Evolutionary conservation across 495 filamentous ascomycete genomes (phyloP), one percentile per base, ranked within the genome.

Genomic region (Polyplosphaeria fusca): DNA sequence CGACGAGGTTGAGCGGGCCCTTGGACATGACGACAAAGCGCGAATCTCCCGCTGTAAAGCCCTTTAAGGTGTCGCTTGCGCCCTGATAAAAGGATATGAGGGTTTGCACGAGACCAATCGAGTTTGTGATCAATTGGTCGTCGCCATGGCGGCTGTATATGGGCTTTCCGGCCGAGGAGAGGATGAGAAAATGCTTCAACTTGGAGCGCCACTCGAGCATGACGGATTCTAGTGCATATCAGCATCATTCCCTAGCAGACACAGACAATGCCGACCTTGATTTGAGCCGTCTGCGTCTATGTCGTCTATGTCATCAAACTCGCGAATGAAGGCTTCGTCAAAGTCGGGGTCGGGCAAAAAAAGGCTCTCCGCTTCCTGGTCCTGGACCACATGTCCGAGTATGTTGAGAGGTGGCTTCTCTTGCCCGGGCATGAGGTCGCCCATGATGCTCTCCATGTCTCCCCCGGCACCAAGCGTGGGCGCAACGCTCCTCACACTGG

Each of bases 81-180:
- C 83, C 83, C 67, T 96, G 84, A 65, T 94, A 96, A 73, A 96
- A 97, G 3, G 94, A 96, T 47, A 99, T 94, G 65, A 97, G 92
- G 45, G 94, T 96, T 61, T 97, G 94, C 5, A 95, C 86, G 14
- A 96, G 84, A n/a, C 94, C 94, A 73, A 95, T 91, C 65, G 92
- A 96, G 30, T 85, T 84, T 44, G 90, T 95, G 61, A 96, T 86
- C 30, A 97, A 73, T 18, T 85, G 83, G 57, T 94, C 80, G 58
- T 95, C 89, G 22, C 94, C 94, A 68, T 99, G 90, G 52, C 94
- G 79, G 54, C 89, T 96, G 71, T 90, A 99, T 32, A 99, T 92
- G 3, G 94, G 94, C 68, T 99, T 99, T n/a, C 94, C 94, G 26
- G 94, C 93, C 11, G 89, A 89, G 1, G 94, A 96, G 0, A 99